phyloP scores from a whole-genome alignment of 805 yeast genomes.

The Starmera caribaea region DNA sequence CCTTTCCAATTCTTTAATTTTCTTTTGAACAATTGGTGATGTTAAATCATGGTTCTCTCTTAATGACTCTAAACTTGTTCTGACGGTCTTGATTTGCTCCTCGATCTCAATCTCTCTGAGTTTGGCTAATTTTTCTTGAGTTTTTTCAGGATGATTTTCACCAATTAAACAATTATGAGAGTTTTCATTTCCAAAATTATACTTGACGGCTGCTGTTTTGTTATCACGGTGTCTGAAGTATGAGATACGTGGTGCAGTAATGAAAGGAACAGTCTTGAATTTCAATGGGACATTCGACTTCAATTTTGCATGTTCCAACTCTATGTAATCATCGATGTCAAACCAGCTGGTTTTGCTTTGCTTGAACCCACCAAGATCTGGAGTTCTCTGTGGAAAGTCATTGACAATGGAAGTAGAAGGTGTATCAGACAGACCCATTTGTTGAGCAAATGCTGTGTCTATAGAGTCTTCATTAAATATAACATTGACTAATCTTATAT shows the following conservation, averaged over 20 bases:
- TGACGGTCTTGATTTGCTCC: constrained; percentile 24
- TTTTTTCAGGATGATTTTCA: constrained; percentile 40
- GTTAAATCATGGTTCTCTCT: constrained; percentile 1
- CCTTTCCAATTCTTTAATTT: constrained; percentile 14
- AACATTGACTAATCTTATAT: constrained; percentile 58
- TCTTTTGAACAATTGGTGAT: constrained; percentile 2
- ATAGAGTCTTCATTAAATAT: constrained; percentile 47
- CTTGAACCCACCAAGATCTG: background rate
- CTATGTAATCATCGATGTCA: constrained; percentile 68
- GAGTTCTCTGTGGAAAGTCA: constrained; percentile 7
- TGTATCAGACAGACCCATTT: constrained; percentile 18
- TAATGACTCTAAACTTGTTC: constrained; percentile 18
- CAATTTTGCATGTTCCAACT: constrained; percentile 43
- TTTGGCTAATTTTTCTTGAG: constrained; percentile 39
- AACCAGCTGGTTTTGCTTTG: constrained; percentile 41
- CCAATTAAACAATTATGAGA: constrained; percentile 49
- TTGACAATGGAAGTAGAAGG: constrained; percentile 4
- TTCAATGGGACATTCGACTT: constrained; percentile 29
- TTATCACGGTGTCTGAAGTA: constrained; percentile 45
- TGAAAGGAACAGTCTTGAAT: constrained; percentile 35
- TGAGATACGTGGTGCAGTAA: constrained; percentile 47
- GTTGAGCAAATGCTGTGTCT: constrained; percentile 29
- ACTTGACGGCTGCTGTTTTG: constrained; percentile 32
- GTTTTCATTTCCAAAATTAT: constrained; percentile 50
- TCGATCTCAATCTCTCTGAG: constrained; percentile 28